phyloP scores from a whole-genome alignment of 2,329 filamentous ascomycete species.

The Rosellinia necatrix region DNA sequence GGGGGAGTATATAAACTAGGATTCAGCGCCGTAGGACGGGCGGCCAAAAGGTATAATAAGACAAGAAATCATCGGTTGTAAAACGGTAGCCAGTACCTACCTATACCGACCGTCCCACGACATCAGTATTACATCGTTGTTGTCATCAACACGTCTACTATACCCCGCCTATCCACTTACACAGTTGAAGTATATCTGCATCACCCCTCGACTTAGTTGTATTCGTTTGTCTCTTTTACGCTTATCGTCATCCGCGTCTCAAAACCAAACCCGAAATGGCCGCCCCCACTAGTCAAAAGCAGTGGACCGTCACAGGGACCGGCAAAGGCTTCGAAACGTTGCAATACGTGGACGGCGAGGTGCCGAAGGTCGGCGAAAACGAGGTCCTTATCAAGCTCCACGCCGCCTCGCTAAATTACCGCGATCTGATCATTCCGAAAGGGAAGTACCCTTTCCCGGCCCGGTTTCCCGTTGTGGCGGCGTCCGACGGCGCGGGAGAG shows the following conservation, averaged over 20 bases:
- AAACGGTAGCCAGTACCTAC: too few species aligned
- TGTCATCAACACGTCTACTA: too few species aligned
- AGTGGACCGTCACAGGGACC: conserved; percentile 59
- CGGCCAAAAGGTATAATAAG: too few species aligned
- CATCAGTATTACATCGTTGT: background rate
- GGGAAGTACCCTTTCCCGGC: conserved; percentile 53
- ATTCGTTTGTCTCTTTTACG: background rate
- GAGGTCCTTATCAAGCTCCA: conserved; percentile 72
- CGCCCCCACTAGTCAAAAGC: conserved; percentile 39
- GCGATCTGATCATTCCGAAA: conserved; percentile 56
- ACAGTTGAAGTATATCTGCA: conserved; percentile 1
- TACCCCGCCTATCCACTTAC: conserved; percentile 7
- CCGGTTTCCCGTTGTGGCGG: conserved; percentile 51
- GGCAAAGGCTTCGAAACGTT: conserved; percentile 65
- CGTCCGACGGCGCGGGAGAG: conserved; percentile 59
- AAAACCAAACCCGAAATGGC: conserved; percentile 17
- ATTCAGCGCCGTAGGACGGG: too few species aligned
- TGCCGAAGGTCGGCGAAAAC: conserved; percentile 68
- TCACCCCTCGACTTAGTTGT: background rate
- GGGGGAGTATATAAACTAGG: too few species aligned
- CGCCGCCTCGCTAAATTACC: conserved; percentile 59
- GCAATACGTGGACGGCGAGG: conserved; percentile 54
- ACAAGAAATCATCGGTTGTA: too few species aligned
- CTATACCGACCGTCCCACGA: too few species aligned
- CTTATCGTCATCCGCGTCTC: background rate